Percentiles rank a stretch among this genome's conserved stretches.
phyloP scores from a whole-genome alignment of 75 land plant genomes.

The Pinus tabuliformis region DNA sequence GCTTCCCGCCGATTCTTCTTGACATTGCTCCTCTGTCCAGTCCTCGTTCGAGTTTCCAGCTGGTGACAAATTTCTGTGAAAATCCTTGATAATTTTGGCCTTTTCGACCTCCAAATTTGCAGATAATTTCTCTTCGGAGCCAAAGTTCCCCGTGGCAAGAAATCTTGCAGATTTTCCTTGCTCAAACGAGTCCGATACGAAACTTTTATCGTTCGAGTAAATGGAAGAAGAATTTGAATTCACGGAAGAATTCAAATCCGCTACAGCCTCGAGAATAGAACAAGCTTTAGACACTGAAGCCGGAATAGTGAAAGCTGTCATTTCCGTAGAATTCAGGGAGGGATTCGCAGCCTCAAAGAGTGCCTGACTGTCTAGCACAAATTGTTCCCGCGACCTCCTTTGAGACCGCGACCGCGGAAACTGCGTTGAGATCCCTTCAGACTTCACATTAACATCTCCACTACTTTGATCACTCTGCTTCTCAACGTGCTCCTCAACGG shows the following conservation, averaged over 20 bases:
- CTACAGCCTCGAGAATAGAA: slow-evolving; percentile 72
- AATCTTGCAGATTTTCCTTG: slow-evolving; percentile 4
- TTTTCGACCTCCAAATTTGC: neutral
- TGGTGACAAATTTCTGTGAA: neutral
- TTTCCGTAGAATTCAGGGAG: neutral
- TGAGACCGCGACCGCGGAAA: slow-evolving; percentile 21
- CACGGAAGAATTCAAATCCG: slow-evolving; percentile 60
- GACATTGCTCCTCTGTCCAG: slow-evolving; percentile 5
- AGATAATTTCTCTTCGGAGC: no score
- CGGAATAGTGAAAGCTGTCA: slow-evolving; percentile 36
- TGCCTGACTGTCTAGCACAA: slow-evolving; percentile 9
- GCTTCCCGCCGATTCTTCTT: slow-evolving; percentile 11
- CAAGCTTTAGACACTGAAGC: slow-evolving; percentile 59
- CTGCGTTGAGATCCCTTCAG: neutral
- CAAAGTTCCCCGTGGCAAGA: neutral
- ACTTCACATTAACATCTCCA: neutral
- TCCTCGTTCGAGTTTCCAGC: neutral
- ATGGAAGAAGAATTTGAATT: slow-evolving; percentile 22
- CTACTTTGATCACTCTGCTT: slow-evolving; percentile 15
- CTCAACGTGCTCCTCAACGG: slow-evolving; percentile 12
- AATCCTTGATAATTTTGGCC: neutral
- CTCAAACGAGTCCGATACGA: neutral
- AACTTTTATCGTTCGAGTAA: slow-evolving; percentile 20
- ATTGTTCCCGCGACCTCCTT: slow-evolving; percentile 47
- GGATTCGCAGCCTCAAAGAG: slow-evolving; percentile 2